Evolutionary conservation across 2,329 filamentous ascomycete genomes (phyloP), one percentile per base, ranked within the genome.

Genomic region (Fusarium bactridioides): DNA sequence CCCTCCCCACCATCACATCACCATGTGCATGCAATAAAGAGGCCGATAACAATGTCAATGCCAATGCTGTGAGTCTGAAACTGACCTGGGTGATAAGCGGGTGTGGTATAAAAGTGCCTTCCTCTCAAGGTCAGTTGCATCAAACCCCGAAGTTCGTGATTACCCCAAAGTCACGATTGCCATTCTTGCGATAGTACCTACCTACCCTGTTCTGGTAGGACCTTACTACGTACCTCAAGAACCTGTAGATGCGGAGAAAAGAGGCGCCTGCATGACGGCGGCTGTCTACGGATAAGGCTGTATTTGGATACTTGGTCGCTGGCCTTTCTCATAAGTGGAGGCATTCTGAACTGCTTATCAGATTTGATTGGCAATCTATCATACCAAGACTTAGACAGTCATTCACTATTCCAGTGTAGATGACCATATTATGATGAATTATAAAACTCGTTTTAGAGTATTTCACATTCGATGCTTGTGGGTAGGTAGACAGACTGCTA

Each of bases 121-220:
- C 71, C 59, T 60, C 43, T 48, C 55, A 43, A 48, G 57, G 70
- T 56, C 35, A 35, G 37, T 67, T 72, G 70, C 71, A 74, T 74
- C 43, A 40, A 33, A 27, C 47, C 54, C 35, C 48, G 50, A 63
- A 67, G 56, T 69, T 59, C 25, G n/a, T 69, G 50, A 53, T 64
- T 51, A 48, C 61, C 23, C 55, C 71, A 47, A 58, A 29, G 51
- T 59, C 44, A 53, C 29, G 31, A 51, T 41, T 11, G 29, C 29
- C 29, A n/a, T 50, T 50, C 64, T 69, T 45, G 25, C 6, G 15
- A 33, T 33, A 33, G 31, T 33, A 33, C 31, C 35, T 68, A 31
- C 56, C 62, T 68, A 31, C 56, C 62, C 41, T 51, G 33, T 33
- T 53, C 31, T 53, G 31, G 48, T 35, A 33, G 45, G 23, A 16